Base-by-base conservation (phyloP, 2,329 filamentous ascomycete species). In the Fusarium abutilonis region DNA sequence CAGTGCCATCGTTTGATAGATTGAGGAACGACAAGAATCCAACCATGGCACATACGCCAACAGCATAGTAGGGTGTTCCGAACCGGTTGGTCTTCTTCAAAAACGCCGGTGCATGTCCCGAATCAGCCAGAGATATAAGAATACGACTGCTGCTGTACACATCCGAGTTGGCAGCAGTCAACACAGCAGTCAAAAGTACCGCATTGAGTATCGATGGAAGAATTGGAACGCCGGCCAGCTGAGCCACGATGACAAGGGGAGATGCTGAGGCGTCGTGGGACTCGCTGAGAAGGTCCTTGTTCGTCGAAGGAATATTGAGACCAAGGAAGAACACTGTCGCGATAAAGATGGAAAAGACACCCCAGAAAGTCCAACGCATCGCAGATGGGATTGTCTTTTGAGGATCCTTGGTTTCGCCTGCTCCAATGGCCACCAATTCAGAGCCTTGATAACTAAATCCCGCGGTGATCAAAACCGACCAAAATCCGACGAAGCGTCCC, bases 1-100 rank as follows among this genome's bases (percentile, higher is more conserved):
- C 79, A 40, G 84, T 82, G 14, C 88, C 87, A 28, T 80, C 83
- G 66, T 81, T 83, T 41, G 84, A 87, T 11, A 89, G 81, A 70
- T 89, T 91, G 73, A 93, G 85, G 76, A 88, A 93, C 1, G 86
- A 86, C 3, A 93, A 81, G 10, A 89, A 79, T 32, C 87, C 86
- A 67, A 91, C 81, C 1, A 82, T 72, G 77, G 79, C 81, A 14
- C 84, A 86, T 52, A 75, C 76, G 5, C 85, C 72, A 0, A 86
- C 82, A 8, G 79, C 81, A 14, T 76, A 78, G 64, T 75, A 86
- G 0, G 88, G 88, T 0, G 89, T 84, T 31, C 89, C 88, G 23
- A 80, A 78, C 50, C 82, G 83, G 44, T 83, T 87, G 32, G 87
- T 90, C 6, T 72, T 77, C 38, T 81, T 79, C 76, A 91, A 88